Base-by-base conservation (phyloP, 805 yeast genomes). In the Cyberlindnera xishuangbannaensis region DNA sequence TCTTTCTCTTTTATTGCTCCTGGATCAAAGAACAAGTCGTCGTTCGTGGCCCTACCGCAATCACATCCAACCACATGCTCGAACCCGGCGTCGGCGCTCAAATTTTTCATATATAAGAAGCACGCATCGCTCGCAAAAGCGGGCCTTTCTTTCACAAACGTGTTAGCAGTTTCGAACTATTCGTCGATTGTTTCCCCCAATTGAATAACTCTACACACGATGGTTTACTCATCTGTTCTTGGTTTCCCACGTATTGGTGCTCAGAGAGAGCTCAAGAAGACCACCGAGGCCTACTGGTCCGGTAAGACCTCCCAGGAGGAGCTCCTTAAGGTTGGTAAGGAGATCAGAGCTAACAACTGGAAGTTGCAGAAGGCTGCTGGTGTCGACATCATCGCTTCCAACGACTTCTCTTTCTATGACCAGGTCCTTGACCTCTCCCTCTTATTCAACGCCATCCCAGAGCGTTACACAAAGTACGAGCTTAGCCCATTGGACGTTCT, bases 221-320 rank as follows among this genome's bases (percentile, higher is more conserved):
- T 90, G 97, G 97, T 90, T 69, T 81, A 81, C 69, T 90, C 97
- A 48, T 78, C 96, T 61, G 94, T 92, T 56, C 78, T 92, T 71
- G 98, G 98, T 67, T 92, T 92, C 92, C 98, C 98, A 72, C 92
- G 98, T 76, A 92, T 90, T 61, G 98, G 98, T 61, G 92, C 96
- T 57, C 87, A 87, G 75, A 92, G 98, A 79, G 98, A 92, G 75
- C 81, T 92, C 68, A 92, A 92, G 75, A 92, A 92, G 72, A 85
- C 86, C 67, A 92, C 98, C 54, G 98, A 92, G 74, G 83, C 95
- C 64, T 92, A 92, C 90, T 92, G 98, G 98, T 65, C 76, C 53
- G 97, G 97, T 64, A 90, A 88, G 73, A 80, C 80, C 56, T 56
- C 82, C 45, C 83, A 75, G 48, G 97, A 84, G 43, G 95, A 86